Base-by-base conservation (phyloP, 2,329 filamentous ascomycete genomes). In the Neurospora crassa region DNA sequence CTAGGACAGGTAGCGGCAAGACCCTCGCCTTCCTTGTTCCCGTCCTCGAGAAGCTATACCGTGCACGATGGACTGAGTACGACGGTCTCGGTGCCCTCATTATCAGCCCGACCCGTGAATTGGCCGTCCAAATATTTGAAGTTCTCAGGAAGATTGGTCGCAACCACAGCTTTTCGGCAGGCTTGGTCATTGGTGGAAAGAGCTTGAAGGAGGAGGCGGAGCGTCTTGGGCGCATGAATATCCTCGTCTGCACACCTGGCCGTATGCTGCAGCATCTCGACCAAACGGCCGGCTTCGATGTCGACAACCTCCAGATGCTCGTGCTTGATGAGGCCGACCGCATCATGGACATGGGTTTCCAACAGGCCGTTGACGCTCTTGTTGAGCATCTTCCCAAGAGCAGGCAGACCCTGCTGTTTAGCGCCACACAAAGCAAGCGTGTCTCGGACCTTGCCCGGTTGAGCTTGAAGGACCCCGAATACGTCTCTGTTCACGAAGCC, bases 291-390 rank as follows among this genome's bases (percentile, higher is more conserved):
- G 90, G 91, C 20, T 92, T 99, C 78, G 93, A 95, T 74, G 92
- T 95, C 74, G 91, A 96, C 79, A 96, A 97, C 79, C 81, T 99
- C 74, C 93, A 97, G 82, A 92, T 99, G 79, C 84, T 99, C 69
- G 94, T 99, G 0, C 84, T 99, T 71, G 96, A 99, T 77, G 96
- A 99, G 81, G 96, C 96, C 2, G 96, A 99, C 80, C 89, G 96
- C 47, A 97, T 97, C 78, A 90, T 99, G 87, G 96, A 99, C 78
- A 96, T 98, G 93, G 96, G 96, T 5, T 99, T 99, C 80, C 91
- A 97, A 80, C 85, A 86, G 5, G 93, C 93, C 1, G 90, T 99
- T 3, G 96, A 99, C 81, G 96, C 96, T 0, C 92, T 99, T 69
- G 83, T 99, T 40, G 94, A 97, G 73, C 96, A 98, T 79, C 84